phyloP scores from a whole-genome alignment of 176 grass and related monocot genomes.

The Rhipidocladum racemiflorum region DNA sequence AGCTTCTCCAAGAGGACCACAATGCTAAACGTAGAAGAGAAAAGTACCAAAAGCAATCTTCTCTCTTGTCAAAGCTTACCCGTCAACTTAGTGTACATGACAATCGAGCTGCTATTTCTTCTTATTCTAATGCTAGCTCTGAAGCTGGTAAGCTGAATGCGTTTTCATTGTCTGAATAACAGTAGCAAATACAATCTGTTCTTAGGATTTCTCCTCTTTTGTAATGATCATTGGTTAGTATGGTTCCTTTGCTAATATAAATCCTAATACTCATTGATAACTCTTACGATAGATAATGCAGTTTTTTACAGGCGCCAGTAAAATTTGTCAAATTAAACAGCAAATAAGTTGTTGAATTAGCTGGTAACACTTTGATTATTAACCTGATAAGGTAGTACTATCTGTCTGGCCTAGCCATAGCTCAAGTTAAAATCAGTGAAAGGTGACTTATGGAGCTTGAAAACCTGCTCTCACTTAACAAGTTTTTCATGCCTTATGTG shows the following conservation, averaged over 20 bases:
- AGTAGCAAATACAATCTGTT: neutral
- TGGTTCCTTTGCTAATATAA: neutral
- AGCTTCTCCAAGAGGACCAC: constrained; percentile 88
- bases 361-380: neutral
- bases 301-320: neutral
- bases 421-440: neutral
- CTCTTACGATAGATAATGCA: neutral
- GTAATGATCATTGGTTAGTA: neutral
- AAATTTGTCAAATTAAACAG: neutral
- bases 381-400: neutral
- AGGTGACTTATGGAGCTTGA: neutral
- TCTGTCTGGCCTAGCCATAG: neutral
- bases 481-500: neutral
- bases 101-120: constrained; percentile 62
- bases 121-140: constrained; percentile 51
- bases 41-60: constrained; percentile 83
- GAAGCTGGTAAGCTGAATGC: constrained; percentile 49
- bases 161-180: neutral
- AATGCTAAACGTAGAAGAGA: constrained; percentile 81
- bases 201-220: neutral
- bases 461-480: neutral
- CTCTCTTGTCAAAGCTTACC: constrained; percentile 85
- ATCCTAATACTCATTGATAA: neutral
- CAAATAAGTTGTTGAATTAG: neutral
- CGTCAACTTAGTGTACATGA: constrained; percentile 89